A percentile compares a stretch with the other conserved stretches of the same genome.
phyloP scores from a whole-genome alignment of 352 stramenopile species.

The Globisporangium okanoganense region DNA sequence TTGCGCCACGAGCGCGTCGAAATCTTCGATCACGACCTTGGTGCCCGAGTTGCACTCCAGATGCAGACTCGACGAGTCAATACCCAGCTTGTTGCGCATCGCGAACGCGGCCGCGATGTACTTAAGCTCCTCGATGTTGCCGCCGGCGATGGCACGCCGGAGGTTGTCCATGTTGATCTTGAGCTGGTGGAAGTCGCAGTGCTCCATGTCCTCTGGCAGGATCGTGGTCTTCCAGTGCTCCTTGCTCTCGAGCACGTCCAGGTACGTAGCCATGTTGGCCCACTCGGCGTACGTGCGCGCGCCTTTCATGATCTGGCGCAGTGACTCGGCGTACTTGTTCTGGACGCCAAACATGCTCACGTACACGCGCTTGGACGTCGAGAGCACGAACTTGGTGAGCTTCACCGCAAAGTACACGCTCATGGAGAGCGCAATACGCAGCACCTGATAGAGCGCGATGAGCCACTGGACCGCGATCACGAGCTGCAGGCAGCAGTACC shows the following conservation, averaged over 20 bases:
- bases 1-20: constrained; percentile 38
- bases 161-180: constrained; percentile 36
- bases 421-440: constrained; percentile 55
- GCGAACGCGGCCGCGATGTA: constrained; percentile 61
- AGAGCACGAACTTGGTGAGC: constrained; percentile 34
- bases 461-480: constrained; percentile 63
- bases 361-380: constrained; percentile 22
- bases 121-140: constrained; percentile 47
- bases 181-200: constrained; percentile 62
- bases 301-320: constrained; percentile 60
- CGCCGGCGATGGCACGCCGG: constrained; percentile 20
- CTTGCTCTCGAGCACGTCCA: constrained; percentile 59
- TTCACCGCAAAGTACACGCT: constrained; percentile 50
- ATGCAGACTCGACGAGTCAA: constrained; percentile 53
- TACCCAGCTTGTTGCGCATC: constrained; percentile 59
- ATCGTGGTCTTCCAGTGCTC: constrained; percentile 56
- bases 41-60: constrained; percentile 55
- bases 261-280: constrained; percentile 55
- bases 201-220: constrained; percentile 36
- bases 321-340: constrained; percentile 46
- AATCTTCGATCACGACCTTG: constrained; percentile 55
- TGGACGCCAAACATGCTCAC: constrained; percentile 33
- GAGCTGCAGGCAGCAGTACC: constrained; percentile 50
- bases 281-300: constrained; percentile 51
- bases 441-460: constrained; percentile 61